Evolutionary conservation across 192 early-diverging fungal genomes (phyloP).

Genomic region (Powellomyces hirtus): DNA sequence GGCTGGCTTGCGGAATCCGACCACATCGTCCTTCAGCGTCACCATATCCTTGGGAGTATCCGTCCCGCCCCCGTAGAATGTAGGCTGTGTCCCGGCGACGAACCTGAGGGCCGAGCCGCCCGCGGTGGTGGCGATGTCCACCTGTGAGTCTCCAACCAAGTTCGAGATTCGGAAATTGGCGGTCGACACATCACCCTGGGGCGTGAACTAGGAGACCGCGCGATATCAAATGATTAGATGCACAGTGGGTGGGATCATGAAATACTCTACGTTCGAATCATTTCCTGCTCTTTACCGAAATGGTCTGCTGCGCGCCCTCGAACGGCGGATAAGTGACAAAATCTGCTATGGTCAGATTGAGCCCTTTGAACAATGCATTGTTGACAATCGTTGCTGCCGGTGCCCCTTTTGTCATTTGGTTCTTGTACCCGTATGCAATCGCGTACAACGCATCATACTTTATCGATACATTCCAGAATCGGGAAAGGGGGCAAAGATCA

Average conservation of each 20-base stretch:
- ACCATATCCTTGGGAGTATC: background rate
- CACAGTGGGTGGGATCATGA: no score
- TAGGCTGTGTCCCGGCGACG: background rate
- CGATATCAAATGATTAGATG: background rate
- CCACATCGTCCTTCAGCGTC: background rate
- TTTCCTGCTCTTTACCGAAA: background rate
- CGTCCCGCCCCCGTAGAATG: background rate
- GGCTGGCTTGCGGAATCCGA: conserved; percentile 2
- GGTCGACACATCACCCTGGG: background rate
- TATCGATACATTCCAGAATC: background rate
- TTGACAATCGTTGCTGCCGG: conserved; percentile 2
- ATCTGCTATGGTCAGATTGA: conserved; percentile 1
- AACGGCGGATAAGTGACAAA: background rate
- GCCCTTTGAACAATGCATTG: conserved; percentile 7
- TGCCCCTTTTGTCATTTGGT: conserved; percentile 5
- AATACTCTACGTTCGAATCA: no score
- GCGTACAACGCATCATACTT: conserved; percentile 20
- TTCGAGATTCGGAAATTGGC: conserved; percentile 7
- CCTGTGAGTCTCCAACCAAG: background rate
- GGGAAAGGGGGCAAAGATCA: background rate
- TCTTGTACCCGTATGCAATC: conserved; percentile 14
- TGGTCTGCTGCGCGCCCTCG: background rate
- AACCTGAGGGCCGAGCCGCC: background rate
- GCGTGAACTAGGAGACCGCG: background rate
- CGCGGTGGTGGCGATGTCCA: background rate